These are phyloP conservation scores for Cercospora sp. DNA, from an alignment of 2,329 filamentous ascomycete genomes.

Conservation along the genomic window DNA sequence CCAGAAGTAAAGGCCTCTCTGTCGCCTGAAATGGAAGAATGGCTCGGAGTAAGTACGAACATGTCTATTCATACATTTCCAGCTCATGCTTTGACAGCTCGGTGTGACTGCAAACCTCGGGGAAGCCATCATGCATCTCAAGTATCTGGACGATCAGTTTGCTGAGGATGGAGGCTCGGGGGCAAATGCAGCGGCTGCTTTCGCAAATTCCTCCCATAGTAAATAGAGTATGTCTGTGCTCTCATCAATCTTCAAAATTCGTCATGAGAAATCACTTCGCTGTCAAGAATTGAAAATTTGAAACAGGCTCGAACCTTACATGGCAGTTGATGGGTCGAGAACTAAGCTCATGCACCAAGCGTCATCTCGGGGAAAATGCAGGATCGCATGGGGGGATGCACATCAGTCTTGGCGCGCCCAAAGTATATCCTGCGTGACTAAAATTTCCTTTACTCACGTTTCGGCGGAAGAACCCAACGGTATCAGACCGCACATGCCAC, in stretches of 20 bases:
- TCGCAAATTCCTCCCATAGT: background rate
- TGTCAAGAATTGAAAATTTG: background rate
- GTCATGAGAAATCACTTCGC: background rate
- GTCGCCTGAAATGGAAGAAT: conserved; percentile 15
- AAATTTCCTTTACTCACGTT: background rate
- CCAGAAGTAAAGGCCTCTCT: conserved; percentile 11
- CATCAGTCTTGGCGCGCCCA: background rate
- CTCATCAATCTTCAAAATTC: background rate
- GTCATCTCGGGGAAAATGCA: background rate
- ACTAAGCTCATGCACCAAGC: background rate
- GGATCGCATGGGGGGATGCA: background rate
- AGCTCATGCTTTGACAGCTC: background rate
- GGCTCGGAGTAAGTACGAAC: background rate
- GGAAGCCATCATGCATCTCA: background rate
- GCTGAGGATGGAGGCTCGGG: background rate
- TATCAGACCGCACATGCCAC: background rate
- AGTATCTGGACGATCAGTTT: background rate
- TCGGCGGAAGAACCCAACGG: background rate
- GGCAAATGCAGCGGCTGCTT: background rate
- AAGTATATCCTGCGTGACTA: background rate
- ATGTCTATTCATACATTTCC: background rate
- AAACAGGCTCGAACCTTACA: background rate
- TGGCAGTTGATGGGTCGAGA: background rate
- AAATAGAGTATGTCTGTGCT: background rate
- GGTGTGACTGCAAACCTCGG: background rate